Evolutionary conservation across 176 grass and related monocot genomes (phyloP).

Genomic region (Juncus effusus): DNA sequence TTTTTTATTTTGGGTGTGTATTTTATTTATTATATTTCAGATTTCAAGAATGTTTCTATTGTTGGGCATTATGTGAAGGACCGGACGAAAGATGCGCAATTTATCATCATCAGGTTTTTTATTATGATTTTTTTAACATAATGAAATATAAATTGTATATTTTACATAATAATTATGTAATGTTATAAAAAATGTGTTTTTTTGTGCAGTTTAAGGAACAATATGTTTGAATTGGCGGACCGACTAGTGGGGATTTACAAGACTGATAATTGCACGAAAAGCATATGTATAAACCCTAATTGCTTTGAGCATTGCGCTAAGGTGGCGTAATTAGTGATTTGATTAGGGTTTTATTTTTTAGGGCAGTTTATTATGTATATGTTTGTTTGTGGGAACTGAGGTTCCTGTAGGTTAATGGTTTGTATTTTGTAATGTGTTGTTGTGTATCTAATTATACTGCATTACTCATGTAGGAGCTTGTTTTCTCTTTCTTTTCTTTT

Average conservation of each 20-base stretch:
- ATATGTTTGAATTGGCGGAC: conserved; percentile 97
- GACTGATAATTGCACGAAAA: conserved; percentile 99
- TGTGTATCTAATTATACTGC: too few relatives aligned
- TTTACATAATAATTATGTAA: conserved; percentile 10
- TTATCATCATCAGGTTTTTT: conserved; percentile 91
- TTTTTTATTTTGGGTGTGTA: neutral
- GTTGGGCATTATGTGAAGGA: conserved; percentile 99
- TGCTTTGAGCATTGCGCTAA: conserved; percentile 49
- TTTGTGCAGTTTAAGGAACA: conserved; percentile 74
- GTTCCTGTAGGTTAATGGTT: conserved; percentile 28
- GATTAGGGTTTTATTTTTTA: neutral
- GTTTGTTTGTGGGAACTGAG: conserved; percentile 38
- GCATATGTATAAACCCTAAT: conserved; percentile 74
- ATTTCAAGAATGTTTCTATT: conserved; percentile 98
- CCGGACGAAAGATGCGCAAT: conserved; percentile 90
- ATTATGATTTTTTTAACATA: neutral
- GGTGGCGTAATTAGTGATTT: conserved; percentile 22
- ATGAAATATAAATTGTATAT: conserved; percentile 12
- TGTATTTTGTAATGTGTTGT: neutral
- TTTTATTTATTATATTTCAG: conserved; percentile 33
- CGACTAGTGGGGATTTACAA: conserved; percentile 93
- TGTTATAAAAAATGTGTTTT: conserved; percentile 3
- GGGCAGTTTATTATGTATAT: conserved; percentile 10
- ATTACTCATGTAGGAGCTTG: neutral
- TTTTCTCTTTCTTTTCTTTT: conserved; percentile 4